A percentile compares a stretch with the other conserved stretches of the same genome.
These are phyloP conservation scores for Phyllachora maydis DNA, from an alignment of 2,329 filamentous ascomycete genomes.

Conservation along the genomic window DNA sequence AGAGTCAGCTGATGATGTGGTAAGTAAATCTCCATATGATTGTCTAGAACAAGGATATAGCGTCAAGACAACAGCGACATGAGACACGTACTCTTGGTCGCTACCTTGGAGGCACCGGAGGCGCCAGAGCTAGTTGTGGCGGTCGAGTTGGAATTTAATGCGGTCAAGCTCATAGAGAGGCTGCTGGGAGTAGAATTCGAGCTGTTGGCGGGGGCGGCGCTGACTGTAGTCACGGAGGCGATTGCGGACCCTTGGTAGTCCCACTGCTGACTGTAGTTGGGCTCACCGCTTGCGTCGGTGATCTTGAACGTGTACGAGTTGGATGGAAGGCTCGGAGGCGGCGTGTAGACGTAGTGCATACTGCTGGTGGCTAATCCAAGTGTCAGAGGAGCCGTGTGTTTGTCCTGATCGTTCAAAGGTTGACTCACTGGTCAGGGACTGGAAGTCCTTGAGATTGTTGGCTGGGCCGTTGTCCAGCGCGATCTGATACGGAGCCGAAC, in stretches of 20 bases:
- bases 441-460: conserved; percentile 13
- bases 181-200: conserved; percentile 4
- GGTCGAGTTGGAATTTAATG: too few species aligned
- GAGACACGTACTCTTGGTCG: background rate
- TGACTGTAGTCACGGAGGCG: conserved; percentile 3
- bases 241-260: conserved; percentile 9
- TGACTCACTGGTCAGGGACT: conserved; percentile 14
- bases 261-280: conserved; percentile 24
- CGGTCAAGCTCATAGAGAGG: conserved; percentile 4
- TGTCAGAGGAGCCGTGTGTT: conserved; percentile 12
- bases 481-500: conserved; percentile 19
- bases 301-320: conserved; percentile 25
- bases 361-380: too few species aligned
- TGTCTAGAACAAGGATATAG: background rate
- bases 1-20: conserved; percentile 7
- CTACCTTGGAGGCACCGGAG: conserved; percentile 4
- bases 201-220: conserved; percentile 2
- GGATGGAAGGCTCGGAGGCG: conserved; percentile 12
- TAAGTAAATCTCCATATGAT: conserved; percentile 2
- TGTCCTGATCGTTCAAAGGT: conserved; percentile 1
- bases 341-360: too few species aligned
- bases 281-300: conserved; percentile 12
- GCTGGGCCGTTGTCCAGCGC: conserved; percentile 16
- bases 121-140: conserved; percentile 4
- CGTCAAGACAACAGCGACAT: background rate